phyloP scores from a whole-genome alignment of 805 yeast genomes.

The Metschnikowia reukaufii region DNA sequence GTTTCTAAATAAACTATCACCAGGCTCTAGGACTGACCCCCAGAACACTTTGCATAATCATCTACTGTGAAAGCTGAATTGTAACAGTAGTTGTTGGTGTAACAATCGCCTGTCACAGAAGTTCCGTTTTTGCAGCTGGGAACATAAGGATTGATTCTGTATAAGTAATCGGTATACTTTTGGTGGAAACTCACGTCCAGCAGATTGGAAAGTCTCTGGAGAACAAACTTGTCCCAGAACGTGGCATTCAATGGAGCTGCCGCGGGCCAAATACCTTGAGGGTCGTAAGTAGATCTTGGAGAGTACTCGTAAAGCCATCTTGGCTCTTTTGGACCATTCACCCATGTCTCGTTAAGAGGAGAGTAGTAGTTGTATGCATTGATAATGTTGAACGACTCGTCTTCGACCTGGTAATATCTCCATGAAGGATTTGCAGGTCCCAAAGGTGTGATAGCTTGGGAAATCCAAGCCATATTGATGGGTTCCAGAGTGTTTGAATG shows the following conservation, averaged over 20 bases:
- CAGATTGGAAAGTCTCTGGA: conserved; percentile 40
- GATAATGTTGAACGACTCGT: conserved; percentile 57
- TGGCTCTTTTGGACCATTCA: conserved; percentile 55
- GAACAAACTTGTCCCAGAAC: conserved; percentile 60
- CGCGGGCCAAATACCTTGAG: conserved; percentile 55
- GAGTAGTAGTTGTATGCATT: conserved; percentile 60
- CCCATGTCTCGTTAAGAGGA: conserved; percentile 57
- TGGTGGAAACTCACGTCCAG: conserved; percentile 48
- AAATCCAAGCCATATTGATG: conserved; percentile 60
- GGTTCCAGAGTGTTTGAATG: conserved; percentile 44
- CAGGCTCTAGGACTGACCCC: too few relatives aligned
- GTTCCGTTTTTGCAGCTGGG: conserved; percentile 32
- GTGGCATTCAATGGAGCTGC: conserved; percentile 62
- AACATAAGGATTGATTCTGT: conserved; percentile 55
- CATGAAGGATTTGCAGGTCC: conserved; percentile 64
- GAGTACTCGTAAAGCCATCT: conserved; percentile 64
- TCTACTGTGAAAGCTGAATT: conserved; percentile 19
- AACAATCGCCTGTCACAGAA: conserved; percentile 13
- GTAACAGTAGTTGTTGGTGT: conserved; percentile 19
- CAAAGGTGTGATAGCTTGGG: conserved; percentile 66
- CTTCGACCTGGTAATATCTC: conserved; percentile 70
- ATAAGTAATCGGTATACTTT: conserved; percentile 47
- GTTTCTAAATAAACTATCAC: too few relatives aligned
- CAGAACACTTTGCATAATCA: conserved; percentile 15
- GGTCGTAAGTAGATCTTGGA: conserved; percentile 58